A percentile compares a stretch with the other conserved stretches of the same genome.
These are phyloP conservation scores for Solanum corneliomulleri DNA, from an alignment of 257 asterid genomes.

Conservation along the genomic window DNA sequence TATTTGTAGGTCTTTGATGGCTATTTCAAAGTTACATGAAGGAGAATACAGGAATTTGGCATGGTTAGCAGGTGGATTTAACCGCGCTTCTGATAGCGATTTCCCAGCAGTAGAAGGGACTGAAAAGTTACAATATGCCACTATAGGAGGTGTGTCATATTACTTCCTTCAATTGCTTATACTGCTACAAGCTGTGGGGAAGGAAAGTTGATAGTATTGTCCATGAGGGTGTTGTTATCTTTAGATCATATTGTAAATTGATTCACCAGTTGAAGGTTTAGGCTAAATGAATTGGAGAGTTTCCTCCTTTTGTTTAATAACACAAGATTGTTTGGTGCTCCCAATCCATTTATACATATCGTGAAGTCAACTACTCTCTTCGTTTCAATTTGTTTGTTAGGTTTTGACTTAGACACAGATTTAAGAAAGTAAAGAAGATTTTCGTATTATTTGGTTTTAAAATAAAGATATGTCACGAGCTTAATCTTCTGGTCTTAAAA, in stretches of 20 bases:
- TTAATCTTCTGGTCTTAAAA: too few species aligned
- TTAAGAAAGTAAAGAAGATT: neutral
- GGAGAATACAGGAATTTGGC: constrained; percentile 78
- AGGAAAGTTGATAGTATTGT: constrained; percentile 17
- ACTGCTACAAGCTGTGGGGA: constrained; percentile 48
- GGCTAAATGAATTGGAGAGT: neutral
- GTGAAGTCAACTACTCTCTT: neutral
- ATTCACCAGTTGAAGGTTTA: neutral
- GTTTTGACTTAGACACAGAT: neutral
- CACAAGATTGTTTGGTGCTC: neutral
- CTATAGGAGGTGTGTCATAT: constrained; percentile 79
- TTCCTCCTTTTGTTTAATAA: neutral
- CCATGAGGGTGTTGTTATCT: neutral
- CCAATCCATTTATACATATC: neutral
- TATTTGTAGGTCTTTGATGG: constrained; percentile 57
- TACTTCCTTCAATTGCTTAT: constrained; percentile 70
- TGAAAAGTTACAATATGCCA: constrained; percentile 78
- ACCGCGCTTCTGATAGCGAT: constrained; percentile 37
- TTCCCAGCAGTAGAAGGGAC: constrained; percentile 60
- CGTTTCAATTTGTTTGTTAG: neutral
- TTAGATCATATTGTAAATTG: neutral
- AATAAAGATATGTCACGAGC: neutral
- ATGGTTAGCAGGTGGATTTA: constrained; percentile 85
- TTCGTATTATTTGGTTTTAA: neutral
- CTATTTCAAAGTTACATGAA: constrained; percentile 38